These are phyloP conservation scores for Aeminium ludgeri DNA, from an alignment of 495 filamentous ascomycete genomes.

Conservation along the genomic window DNA sequence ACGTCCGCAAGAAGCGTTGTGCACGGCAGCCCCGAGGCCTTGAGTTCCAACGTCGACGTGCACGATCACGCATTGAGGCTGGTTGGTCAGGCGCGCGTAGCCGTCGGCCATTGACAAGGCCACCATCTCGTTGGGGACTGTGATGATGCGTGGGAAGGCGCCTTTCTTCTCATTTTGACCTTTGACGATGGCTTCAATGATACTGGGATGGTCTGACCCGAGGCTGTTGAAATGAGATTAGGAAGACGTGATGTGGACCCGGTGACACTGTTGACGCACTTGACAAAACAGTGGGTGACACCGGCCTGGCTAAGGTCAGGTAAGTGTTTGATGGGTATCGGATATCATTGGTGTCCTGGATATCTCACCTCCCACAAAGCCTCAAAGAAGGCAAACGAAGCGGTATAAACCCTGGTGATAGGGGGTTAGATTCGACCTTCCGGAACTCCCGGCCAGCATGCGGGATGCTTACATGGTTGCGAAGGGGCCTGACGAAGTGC, in stretches of 20 bases:
- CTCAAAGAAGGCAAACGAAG: conserved; percentile 85
- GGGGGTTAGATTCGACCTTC: too few species aligned
- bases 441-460: too few species aligned
- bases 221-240: too few species aligned
- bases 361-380: conserved; percentile 54
- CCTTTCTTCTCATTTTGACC: conserved; percentile 49
- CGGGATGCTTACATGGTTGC: too few species aligned
- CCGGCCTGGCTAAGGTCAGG: conserved; percentile 43
- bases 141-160: conserved; percentile 73
- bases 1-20: conserved; percentile 76
- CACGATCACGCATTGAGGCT: conserved; percentile 82
- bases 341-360: too few species aligned
- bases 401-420: conserved; percentile 46
- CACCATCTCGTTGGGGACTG: conserved; percentile 71
- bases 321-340: too few species aligned
- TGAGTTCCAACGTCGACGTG: conserved; percentile 96
- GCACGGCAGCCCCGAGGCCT: conserved; percentile 75
- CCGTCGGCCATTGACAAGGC: conserved; percentile 94
- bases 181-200: conserved; percentile 93
- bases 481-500: too few species aligned
- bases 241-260: too few species aligned
- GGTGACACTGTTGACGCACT: too few species aligned
- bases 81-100: conserved; percentile 70
- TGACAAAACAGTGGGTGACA: conserved; percentile 80
- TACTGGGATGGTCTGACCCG: conserved; percentile 83